These are phyloP conservation scores for Monilinia vaccinii-corymbosi DNA, from an alignment of 2,329 filamentous ascomycete genomes.

Conservation along the genomic window DNA sequence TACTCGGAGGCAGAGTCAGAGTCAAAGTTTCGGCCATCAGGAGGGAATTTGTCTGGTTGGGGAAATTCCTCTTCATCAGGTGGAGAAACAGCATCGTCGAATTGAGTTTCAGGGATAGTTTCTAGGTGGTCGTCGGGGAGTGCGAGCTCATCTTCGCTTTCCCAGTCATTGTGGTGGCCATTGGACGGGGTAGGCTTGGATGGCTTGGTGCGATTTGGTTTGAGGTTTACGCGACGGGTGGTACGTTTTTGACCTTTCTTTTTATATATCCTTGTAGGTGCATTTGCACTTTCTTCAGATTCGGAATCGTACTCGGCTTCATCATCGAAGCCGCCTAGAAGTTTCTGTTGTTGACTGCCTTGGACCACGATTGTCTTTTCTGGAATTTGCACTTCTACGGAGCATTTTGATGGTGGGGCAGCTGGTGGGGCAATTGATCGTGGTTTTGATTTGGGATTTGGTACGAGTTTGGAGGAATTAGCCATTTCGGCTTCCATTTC, in stretches of 20 bases:
- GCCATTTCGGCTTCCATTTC: constrained; percentile 52
- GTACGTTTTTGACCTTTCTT: constrained; percentile 80
- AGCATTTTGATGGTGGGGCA: background rate
- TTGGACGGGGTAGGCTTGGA: constrained; percentile 28
- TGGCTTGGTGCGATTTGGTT: constrained; percentile 42
- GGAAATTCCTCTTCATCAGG: background rate
- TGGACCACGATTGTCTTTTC: constrained; percentile 34
- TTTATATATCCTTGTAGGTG: constrained; percentile 53
- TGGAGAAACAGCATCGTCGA: constrained; percentile 9
- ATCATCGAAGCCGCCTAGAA: constrained; percentile 55
- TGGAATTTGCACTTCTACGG: constrained; percentile 12
- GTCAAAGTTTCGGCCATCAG: constrained; percentile 27
- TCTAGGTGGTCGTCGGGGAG: constrained; percentile 16
- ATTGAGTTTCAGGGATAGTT: constrained; percentile 22
- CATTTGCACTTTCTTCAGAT: constrained; percentile 34
- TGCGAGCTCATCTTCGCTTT: constrained; percentile 30
- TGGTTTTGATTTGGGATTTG: constrained; percentile 14
- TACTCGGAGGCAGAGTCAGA: constrained; percentile 27
- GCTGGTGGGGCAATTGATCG: constrained; percentile 13
- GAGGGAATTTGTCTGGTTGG: constrained; percentile 10
- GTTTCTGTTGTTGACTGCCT: constrained; percentile 33
- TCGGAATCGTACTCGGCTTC: constrained; percentile 49
- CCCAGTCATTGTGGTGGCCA: constrained; percentile 30
- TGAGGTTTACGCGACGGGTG: constrained; percentile 59
- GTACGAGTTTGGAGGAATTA: background rate